phyloP scores from a whole-genome alignment of 495 filamentous ascomycete genomes.

The Penicillium arizonense region DNA sequence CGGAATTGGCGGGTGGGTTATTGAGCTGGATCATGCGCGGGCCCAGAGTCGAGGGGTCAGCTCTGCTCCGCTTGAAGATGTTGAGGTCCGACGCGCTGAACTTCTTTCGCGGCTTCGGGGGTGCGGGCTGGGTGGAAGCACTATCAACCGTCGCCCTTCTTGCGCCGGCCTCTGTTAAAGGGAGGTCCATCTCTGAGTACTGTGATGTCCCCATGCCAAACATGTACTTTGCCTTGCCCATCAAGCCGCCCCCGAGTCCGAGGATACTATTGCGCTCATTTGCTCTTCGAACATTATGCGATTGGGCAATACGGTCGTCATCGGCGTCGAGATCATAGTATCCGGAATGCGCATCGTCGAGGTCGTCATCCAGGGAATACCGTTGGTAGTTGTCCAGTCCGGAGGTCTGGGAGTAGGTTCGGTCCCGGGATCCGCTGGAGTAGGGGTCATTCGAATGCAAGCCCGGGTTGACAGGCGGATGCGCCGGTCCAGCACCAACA shows the following conservation, averaged over 20 bases:
- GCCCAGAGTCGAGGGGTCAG: constrained; percentile 85
- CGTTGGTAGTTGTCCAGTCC: constrained; percentile 82
- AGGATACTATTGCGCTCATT: constrained; percentile 84
- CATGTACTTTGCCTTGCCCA: constrained; percentile 85
- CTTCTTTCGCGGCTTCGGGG: constrained; percentile 49
- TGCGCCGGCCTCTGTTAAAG: constrained; percentile 76
- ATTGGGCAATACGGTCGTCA: constrained; percentile 57
- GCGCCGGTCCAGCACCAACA: constrained; percentile 22
- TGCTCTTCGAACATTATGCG: constrained; percentile 53
- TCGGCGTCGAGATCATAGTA: constrained; percentile 55
- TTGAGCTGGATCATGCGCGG: constrained; percentile 95
- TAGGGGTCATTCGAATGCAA: constrained; percentile 46
- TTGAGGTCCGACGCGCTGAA: constrained; percentile 76
- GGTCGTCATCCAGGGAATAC: constrained; percentile 83
- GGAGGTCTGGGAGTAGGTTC: constrained; percentile 80
- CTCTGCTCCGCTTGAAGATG: constrained; percentile 82
- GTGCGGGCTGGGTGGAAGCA: constrained; percentile 27
- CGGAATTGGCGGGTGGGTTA: constrained; percentile 89
- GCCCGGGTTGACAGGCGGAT: constrained; percentile 29
- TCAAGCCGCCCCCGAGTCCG: constrained; percentile 78
- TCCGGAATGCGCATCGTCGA: constrained; percentile 71
- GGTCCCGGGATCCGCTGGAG: constrained; percentile 34
- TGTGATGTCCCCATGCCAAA: constrained; percentile 85
- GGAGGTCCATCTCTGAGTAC: constrained; percentile 98
- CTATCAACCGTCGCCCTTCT: constrained; percentile 42